Conservation (phyloP, 345 rosid species). For the Psidium friedrichsthalianum region DNA sequence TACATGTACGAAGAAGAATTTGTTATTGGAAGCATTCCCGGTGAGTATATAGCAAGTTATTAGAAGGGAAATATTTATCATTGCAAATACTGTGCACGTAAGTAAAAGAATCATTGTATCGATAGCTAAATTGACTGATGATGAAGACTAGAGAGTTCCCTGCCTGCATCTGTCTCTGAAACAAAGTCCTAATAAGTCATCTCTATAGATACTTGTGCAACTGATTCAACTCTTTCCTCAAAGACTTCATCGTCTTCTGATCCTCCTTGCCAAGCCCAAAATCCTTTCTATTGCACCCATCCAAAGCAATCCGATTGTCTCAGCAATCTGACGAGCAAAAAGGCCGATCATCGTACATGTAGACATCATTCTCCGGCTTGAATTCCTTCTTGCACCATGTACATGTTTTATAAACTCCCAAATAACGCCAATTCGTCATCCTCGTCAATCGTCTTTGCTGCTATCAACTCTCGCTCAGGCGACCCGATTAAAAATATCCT, state of each 20-base stretch:
- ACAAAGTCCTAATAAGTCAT: not conserved
- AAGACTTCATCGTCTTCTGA: not conserved
- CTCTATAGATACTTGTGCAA: not conserved
- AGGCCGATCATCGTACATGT: accelerated
- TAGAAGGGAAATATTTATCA: not conserved
- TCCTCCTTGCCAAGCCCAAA: not conserved
- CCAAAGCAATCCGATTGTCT: not conserved
- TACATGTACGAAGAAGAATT: not conserved
- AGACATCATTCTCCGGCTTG: not conserved
- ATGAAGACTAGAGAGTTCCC: not conserved
- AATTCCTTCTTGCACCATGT: not conserved
- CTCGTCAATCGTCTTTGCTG: not conserved
- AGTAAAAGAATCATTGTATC: not conserved
- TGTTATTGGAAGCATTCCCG: not conserved
- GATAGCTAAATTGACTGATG: not conserved
- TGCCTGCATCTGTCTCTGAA: not conserved
- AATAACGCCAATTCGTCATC: not conserved
- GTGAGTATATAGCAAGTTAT: not conserved
- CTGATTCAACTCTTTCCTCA: not conserved
- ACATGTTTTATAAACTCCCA: not conserved
- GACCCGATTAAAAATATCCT: too few species aligned
- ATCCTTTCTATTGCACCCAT: not conserved
- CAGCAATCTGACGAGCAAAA: not conserved
- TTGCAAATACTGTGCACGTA: not conserved
- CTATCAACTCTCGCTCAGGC: too few species aligned